Conservation (phyloP, 2,329 filamentous ascomycete species). For the Fusarium cicatricum region DNA sequence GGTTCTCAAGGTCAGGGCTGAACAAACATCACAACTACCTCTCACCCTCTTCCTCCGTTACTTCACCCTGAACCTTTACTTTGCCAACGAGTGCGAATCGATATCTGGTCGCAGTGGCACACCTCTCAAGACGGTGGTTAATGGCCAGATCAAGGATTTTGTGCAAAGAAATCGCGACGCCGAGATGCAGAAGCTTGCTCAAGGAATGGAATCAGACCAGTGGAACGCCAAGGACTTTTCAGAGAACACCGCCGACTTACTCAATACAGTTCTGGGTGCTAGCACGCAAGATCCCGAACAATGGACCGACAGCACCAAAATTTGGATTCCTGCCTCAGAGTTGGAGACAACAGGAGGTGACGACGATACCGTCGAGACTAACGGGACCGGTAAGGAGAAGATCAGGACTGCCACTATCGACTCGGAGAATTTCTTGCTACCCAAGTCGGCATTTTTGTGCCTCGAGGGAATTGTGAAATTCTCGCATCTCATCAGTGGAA, state of each 20-base stretch:
- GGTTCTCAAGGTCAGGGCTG: slow-evolving; percentile 77
- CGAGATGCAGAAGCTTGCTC: slow-evolving; percentile 77
- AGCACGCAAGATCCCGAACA: slow-evolving; percentile 74
- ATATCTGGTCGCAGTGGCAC: slow-evolving; percentile 82
- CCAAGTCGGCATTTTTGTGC: slow-evolving; percentile 82
- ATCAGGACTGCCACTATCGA: slow-evolving; percentile 80
- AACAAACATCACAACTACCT: slow-evolving; percentile 74
- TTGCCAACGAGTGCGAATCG: slow-evolving; percentile 86
- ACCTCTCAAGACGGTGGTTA: slow-evolving; percentile 79
- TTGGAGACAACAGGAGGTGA: slow-evolving; percentile 45
- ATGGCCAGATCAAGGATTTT: slow-evolving; percentile 83
- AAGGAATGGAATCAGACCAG: slow-evolving; percentile 80
- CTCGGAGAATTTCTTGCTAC: slow-evolving; percentile 84
- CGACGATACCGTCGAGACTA: slow-evolving; percentile 52
- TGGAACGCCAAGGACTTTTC: slow-evolving; percentile 82
- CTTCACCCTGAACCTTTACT: slow-evolving; percentile 82
- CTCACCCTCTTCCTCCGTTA: slow-evolving; percentile 79
- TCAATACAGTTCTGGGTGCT: slow-evolving; percentile 71
- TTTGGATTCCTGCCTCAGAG: slow-evolving; percentile 62
- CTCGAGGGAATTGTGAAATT: slow-evolving; percentile 84
- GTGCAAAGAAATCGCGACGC: slow-evolving; percentile 74
- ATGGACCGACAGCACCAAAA: slow-evolving; percentile 69
- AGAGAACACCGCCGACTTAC: slow-evolving; percentile 64
- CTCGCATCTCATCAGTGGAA: slow-evolving; percentile 81
- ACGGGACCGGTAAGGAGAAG: slow-evolving; percentile 67